Evolutionary conservation across 2,329 filamentous ascomycete species (phyloP).

Genomic region (Scytalidium sp.): DNA sequence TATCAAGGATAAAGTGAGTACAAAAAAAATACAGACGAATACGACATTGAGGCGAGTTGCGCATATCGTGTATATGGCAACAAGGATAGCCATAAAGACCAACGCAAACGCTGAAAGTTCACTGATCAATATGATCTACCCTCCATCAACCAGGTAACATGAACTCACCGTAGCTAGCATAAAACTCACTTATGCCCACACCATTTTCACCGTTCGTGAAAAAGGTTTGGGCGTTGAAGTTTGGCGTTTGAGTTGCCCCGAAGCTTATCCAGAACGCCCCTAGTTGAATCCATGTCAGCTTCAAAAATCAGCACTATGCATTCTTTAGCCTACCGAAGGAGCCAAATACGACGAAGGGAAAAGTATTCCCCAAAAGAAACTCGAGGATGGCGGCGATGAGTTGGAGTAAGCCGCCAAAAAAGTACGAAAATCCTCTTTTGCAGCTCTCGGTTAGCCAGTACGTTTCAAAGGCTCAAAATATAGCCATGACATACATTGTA

Average conservation of each 20-base stretch:
- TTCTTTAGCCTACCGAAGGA: neutral
- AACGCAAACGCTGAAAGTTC: neutral
- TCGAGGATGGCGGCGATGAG: slow-evolving; percentile 48
- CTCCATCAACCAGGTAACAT: neutral
- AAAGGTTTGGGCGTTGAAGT: neutral
- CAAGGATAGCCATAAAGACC: neutral
- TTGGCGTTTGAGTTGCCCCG: neutral
- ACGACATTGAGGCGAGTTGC: neutral
- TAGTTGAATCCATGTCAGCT: neutral
- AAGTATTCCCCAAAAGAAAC: slow-evolving; percentile 55
- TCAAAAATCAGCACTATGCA: neutral
- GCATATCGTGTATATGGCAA: neutral
- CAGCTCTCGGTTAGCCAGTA: neutral
- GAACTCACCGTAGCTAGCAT: neutral
- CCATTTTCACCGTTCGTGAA: neutral
- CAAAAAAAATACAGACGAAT: neutral
- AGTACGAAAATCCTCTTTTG: slow-evolving; percentile 39
- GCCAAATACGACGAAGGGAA: slow-evolving; percentile 42
- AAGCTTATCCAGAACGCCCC: neutral
- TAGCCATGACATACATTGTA: slow-evolving; percentile 37
- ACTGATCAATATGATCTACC: neutral
- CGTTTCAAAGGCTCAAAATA: neutral
- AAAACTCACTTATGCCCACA: neutral
- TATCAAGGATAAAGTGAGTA: neutral
- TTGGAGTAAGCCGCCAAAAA: slow-evolving; percentile 50